Evolutionary conservation across 2,329 filamentous ascomycete species (phyloP).

Genomic region (Emmonsia crescens): DNA sequence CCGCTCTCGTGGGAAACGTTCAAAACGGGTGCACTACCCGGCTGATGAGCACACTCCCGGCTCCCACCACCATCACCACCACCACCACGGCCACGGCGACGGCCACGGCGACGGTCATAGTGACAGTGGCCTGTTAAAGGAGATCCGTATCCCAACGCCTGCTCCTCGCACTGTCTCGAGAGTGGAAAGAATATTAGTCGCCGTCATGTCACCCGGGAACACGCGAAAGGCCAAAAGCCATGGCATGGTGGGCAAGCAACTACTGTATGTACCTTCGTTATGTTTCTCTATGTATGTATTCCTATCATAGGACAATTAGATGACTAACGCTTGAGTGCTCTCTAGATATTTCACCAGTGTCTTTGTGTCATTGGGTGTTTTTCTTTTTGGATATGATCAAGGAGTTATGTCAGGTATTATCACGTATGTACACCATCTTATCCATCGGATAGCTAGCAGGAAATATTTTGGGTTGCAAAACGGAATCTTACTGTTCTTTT

Average conservation of each 20-base stretch:
- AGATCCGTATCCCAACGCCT: constrained; percentile 66
- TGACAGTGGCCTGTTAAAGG: constrained; percentile 18
- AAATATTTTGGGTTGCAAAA: too few species aligned
- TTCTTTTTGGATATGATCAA: constrained; percentile 55
- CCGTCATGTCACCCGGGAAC: constrained; percentile 75
- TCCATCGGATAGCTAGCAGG: too few species aligned
- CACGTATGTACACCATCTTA: constrained; percentile 38
- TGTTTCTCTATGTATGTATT: background rate
- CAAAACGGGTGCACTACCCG: constrained; percentile 62
- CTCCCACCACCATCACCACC: constrained; percentile 13
- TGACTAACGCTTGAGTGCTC: background rate
- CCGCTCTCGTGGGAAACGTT: constrained; percentile 30
- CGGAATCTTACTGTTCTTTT: constrained; percentile 6
- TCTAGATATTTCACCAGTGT: constrained; percentile 84
- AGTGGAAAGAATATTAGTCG: constrained; percentile 59
- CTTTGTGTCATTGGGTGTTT: constrained; percentile 53
- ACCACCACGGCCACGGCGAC: background rate
- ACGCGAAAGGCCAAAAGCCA: constrained; percentile 59
- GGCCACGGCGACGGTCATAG: background rate
- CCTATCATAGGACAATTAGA: background rate
- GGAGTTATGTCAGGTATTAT: constrained; percentile 60
- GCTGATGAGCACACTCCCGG: constrained; percentile 35
- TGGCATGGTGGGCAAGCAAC: constrained; percentile 88
- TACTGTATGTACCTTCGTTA: constrained; percentile 54
- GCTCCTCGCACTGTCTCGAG: constrained; percentile 52